Conservation (phyloP, 1,139 yeast species). For the Magnusiomyces ingens region DNA sequence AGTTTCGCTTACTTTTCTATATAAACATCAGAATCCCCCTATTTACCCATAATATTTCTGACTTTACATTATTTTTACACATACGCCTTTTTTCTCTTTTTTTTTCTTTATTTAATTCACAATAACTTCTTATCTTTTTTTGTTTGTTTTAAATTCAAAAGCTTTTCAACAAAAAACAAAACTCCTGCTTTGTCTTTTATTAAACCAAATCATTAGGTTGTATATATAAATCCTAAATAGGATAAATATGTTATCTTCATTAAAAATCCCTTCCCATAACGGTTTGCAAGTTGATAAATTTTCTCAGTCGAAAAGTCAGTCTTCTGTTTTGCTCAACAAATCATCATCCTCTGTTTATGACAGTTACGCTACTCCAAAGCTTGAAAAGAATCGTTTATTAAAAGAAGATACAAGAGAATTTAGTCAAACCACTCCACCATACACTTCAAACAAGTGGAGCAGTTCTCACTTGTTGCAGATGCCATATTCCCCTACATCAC, state of each 20-base stretch:
- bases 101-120: neutral
- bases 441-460: neutral
- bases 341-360: too few species aligned
- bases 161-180: neutral
- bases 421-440: too few species aligned
- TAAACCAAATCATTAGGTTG: neutral
- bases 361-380: too few species aligned
- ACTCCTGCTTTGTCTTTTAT: neutral
- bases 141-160: neutral
- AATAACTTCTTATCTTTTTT: neutral
- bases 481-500: slow-evolving; percentile 1
- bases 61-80: neutral
- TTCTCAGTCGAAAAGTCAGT: too few species aligned
- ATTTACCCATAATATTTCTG: neutral
- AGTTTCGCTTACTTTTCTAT: neutral
- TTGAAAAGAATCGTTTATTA: too few species aligned
- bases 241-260: neutral
- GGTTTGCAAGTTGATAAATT: too few species aligned
- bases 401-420: too few species aligned
- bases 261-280: too few species aligned
- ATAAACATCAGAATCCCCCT: neutral
- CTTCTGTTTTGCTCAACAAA: too few species aligned
- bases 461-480: slow-evolving; percentile 3
- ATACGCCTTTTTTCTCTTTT: neutral
- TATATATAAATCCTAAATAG: neutral